Conservation (phyloP, 441 rosid genomes). For the Erodium trifolium region DNA sequence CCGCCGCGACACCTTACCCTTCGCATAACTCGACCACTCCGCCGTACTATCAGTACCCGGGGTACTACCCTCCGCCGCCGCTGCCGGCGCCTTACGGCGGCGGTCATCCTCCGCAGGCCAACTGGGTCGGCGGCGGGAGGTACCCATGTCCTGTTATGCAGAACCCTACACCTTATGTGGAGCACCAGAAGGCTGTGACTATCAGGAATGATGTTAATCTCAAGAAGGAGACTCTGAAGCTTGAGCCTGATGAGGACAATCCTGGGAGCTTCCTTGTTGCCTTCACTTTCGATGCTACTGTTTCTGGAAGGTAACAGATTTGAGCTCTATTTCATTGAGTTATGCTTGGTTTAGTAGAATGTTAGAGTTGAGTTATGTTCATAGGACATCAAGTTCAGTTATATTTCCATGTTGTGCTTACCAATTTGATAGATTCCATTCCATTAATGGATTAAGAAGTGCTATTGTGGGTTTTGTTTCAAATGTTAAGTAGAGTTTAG, state of each 20-base stretch:
- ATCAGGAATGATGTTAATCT: slow-evolving; percentile 74
- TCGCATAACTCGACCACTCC: slow-evolving; percentile 41
- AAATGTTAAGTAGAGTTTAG: no score
- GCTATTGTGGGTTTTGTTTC: no score
- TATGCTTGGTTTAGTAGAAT: neutral
- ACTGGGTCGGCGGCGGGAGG: slow-evolving; percentile 31
- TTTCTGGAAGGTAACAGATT: slow-evolving; percentile 64
- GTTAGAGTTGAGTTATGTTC: no score
- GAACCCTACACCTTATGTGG: slow-evolving; percentile 57
- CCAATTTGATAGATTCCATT: no score
- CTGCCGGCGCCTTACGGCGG: slow-evolving; percentile 38
- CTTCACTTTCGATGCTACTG: slow-evolving; percentile 88
- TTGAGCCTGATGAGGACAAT: slow-evolving; percentile 56
- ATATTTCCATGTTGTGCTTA: no score
- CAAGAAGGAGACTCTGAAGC: slow-evolving; percentile 68
- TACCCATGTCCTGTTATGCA: slow-evolving; percentile 2
- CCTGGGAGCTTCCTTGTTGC: slow-evolving; percentile 66
- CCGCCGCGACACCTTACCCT: slow-evolving; percentile 84
- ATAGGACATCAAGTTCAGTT: no score
- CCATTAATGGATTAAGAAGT: no score
- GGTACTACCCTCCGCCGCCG: slow-evolving; percentile 51
- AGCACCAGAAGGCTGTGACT: slow-evolving; percentile 82
- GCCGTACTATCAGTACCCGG: slow-evolving; percentile 57
- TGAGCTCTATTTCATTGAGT: neutral
- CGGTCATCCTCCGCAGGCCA: slow-evolving; percentile 12